These are phyloP conservation scores for Hyaloscypha finlandica DNA, from an alignment of 495 filamentous ascomycete species.

Conservation along the genomic window DNA sequence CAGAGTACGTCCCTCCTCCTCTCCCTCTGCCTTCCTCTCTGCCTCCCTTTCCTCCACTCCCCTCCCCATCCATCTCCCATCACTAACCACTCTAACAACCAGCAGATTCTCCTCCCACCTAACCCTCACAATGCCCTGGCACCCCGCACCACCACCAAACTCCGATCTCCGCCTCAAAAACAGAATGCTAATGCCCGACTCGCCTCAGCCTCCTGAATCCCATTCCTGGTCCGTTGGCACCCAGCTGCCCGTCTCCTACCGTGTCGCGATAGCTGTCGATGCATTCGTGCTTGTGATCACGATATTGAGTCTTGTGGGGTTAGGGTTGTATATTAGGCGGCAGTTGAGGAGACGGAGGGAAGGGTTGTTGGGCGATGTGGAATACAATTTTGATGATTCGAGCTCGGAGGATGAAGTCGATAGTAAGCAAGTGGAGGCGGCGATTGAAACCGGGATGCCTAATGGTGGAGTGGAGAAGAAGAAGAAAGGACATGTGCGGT, in stretches of 20 bases:
- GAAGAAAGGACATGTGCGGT: constrained; percentile 20
- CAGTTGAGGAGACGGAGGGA: constrained; percentile 6
- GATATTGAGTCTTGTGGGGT: not conserved
- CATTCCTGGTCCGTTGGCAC: not conserved
- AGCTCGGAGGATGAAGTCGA: not conserved
- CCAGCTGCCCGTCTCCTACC: constrained; percentile 16
- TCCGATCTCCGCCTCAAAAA: constrained; percentile 1
- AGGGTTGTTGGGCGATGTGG: not conserved
- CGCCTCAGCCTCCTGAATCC: not conserved
- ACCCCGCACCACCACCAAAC: not conserved
- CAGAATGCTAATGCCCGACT: constrained; percentile 17
- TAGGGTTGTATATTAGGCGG: constrained; percentile 4
- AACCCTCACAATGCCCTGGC: not conserved
- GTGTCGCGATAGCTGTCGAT: constrained; percentile 16
- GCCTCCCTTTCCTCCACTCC: no score
- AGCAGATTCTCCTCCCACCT: not conserved
- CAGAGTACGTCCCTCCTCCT: not conserved
- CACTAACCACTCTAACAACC: not conserved
- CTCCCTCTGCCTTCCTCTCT: not conserved
- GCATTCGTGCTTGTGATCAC: constrained; percentile 15
- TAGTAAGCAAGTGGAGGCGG: not conserved
- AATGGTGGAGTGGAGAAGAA: not conserved
- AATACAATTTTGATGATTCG: not conserved
- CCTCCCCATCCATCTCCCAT: not conserved
- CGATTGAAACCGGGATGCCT: not conserved